phyloP scores from a whole-genome alignment of 495 filamentous ascomycete species.

The Amorphotheca resinae region DNA sequence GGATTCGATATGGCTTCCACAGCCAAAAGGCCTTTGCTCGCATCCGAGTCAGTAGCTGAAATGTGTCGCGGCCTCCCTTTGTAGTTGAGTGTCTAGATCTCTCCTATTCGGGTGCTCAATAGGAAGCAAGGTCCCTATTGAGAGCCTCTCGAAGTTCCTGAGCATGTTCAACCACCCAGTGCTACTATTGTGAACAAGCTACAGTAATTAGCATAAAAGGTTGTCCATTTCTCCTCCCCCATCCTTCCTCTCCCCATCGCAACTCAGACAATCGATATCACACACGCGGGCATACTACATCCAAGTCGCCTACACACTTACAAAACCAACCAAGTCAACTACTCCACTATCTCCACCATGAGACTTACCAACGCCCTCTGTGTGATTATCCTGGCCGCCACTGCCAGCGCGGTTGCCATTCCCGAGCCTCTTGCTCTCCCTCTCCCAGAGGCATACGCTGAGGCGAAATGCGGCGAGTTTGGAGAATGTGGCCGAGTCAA shows the following conservation, averaged over 20 bases:
- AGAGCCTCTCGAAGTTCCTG: too few relatives aligned
- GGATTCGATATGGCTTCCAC: too few relatives aligned
- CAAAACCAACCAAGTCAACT: background rate
- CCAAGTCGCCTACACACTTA: background rate
- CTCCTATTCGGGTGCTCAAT: too few relatives aligned
- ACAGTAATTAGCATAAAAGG: slow-evolving; percentile 12
- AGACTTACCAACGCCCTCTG: slow-evolving; percentile 28
- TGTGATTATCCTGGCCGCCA: slow-evolving; percentile 22
- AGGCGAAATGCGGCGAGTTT: background rate
- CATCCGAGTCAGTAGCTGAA: too few relatives aligned
- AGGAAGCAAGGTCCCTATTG: too few relatives aligned
- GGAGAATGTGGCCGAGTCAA: slow-evolving; percentile 23
- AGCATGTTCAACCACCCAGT: too few relatives aligned
- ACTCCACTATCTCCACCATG: slow-evolving; percentile 23
- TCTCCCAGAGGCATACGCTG: slow-evolving; percentile 18
- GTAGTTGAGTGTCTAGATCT: too few relatives aligned
- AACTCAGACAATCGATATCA: background rate
- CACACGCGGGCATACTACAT: background rate
- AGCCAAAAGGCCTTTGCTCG: too few relatives aligned
- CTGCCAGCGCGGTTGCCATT: slow-evolving; percentile 19
- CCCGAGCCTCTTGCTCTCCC: slow-evolving; percentile 4
- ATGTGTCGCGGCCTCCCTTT: too few relatives aligned
- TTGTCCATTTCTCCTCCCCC: background rate
- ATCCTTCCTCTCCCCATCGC: background rate
- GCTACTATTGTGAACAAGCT: too few relatives aligned